Percentiles rank a stretch among this genome's conserved stretches.
phyloP scores from a whole-genome alignment of 805 yeast genomes.

The Kodamaea kaohsiungensis region DNA sequence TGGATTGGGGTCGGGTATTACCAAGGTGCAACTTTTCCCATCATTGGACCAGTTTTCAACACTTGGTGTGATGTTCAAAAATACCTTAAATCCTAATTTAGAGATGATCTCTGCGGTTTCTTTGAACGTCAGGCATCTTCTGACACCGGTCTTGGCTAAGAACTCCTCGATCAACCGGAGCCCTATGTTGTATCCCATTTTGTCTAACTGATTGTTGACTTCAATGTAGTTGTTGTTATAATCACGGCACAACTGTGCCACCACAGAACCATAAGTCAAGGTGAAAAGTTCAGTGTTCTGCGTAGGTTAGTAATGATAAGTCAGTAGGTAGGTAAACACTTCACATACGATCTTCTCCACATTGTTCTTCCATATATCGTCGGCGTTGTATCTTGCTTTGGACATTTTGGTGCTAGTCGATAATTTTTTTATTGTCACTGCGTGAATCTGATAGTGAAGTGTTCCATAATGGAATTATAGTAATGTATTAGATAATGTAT shows the following conservation, averaged over 20 bases:
- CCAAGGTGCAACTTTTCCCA: constrained; percentile 69
- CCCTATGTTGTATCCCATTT: constrained; percentile 96
- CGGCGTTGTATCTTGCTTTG: constrained; percentile 52
- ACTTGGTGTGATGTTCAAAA: constrained; percentile 77
- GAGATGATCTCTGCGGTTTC: constrained; percentile 87
- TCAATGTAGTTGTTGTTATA: constrained; percentile 69
- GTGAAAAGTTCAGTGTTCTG: constrained; percentile 90
- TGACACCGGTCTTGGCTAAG: constrained; percentile 81
- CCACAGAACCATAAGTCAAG: constrained; percentile 92
- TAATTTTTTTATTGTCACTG: constrained; percentile 12
- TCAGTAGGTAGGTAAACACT: neutral
- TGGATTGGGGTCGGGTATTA: constrained; percentile 77
- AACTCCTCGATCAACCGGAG: constrained; percentile 89
- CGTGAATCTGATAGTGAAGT: neutral
- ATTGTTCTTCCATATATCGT: constrained; percentile 87
- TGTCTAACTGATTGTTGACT: constrained; percentile 81
- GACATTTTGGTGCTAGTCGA: constrained; percentile 21
- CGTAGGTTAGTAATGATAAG: constrained; percentile 8
- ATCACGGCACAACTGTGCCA: constrained; percentile 86
- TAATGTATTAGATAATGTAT: no score
- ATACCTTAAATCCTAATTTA: constrained; percentile 88
- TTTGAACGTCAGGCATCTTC: constrained; percentile 74
- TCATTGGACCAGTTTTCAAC: constrained; percentile 77
- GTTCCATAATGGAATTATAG: no score
- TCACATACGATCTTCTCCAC: constrained; percentile 77